Base-by-base conservation (phyloP, 2,329 filamentous ascomycete species). In the Chalaropsis ovoidea region DNA sequence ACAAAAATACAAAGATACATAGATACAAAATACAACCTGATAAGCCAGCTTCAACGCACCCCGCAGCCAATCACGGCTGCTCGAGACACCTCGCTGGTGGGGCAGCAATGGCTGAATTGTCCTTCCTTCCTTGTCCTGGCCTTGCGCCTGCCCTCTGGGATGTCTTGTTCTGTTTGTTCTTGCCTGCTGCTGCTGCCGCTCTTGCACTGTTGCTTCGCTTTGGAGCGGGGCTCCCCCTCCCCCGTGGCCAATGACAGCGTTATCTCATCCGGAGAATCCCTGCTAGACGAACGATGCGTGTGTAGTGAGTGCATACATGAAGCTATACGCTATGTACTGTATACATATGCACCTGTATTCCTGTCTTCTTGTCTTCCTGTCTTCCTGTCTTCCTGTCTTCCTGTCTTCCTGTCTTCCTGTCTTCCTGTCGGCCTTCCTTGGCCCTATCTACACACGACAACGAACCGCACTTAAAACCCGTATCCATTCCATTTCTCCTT, bases 131-230 rank as follows among this genome's bases (percentile, higher is more conserved):
- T 35, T 13, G 15, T 58, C 8, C 27, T n/a, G 13, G 22, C 24
- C 13, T 56, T 56, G 54, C 17, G 15, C 54, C n/a, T 31, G 13
- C 54, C 52, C 54, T 58, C 54, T 15, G 47, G 24, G 47, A 52
- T 27, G 19, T 52, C 47, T 24, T 24, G 24, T 52, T 52, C 47
- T 17, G 22, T 52, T 52, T 52, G 47, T 19, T 52, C 47, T 52
- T 52, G 22, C 47, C 47, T 52, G 47, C 13, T 39, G 5, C 35
- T 8, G 35, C 35, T 39, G 4, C 35, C 8, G 8, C 35, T 39
- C 8, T 7, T 39, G 35, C 35, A 6, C 35, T 39, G 35, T 7
- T 52, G 22, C 47, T 24, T 52, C 47, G 15, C 19, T 24, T 52
- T 52, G 11, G 24, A 52, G 47, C 47, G 47, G 47, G 47, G 47